Conservation (phyloP, 805 yeast genomes). For the Saccharomycopsis sp. region DNA sequence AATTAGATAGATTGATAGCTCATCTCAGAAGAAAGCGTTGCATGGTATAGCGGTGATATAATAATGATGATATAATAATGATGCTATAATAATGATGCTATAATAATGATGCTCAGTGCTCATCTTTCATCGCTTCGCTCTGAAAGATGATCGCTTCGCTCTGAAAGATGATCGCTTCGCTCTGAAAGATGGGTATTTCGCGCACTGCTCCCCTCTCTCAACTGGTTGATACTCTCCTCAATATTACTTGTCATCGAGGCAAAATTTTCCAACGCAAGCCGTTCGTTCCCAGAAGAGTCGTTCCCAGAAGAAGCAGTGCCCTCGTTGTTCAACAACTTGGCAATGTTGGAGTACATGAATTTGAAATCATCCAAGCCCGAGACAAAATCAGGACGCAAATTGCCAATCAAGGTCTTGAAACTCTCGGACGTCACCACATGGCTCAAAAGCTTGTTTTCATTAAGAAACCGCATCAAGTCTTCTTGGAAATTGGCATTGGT, state of each 20-base stretch:
- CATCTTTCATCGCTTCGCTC: too few species aligned
- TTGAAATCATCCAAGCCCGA: constrained; percentile 39
- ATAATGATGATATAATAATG: too few species aligned
- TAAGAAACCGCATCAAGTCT: constrained; percentile 40
- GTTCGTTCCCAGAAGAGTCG: background rate
- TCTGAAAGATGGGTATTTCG: too few species aligned
- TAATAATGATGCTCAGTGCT: too few species aligned
- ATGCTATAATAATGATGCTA: background rate
- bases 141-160: too few species aligned
- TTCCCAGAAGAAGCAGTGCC: background rate
- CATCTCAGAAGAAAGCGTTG: too few species aligned
- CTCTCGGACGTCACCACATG: constrained; percentile 39
- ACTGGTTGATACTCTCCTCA: constrained; percentile 1
- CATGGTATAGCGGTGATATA: too few species aligned
- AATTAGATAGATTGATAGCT: too few species aligned
- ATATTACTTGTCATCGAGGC: constrained; percentile 2
- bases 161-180: too few species aligned
- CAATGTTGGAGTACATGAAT: constrained; percentile 34
- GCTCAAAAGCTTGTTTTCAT: constrained; percentile 41
- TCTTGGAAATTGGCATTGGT: constrained; percentile 39
- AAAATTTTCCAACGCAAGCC: constrained; percentile 1
- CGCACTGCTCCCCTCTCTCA: too few species aligned
- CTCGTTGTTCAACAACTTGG: constrained; percentile 31
- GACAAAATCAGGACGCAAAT: constrained; percentile 40
- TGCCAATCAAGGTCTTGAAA: constrained; percentile 42